phyloP scores from a whole-genome alignment of 257 asterid species.

The Przewalskia tangutica region DNA sequence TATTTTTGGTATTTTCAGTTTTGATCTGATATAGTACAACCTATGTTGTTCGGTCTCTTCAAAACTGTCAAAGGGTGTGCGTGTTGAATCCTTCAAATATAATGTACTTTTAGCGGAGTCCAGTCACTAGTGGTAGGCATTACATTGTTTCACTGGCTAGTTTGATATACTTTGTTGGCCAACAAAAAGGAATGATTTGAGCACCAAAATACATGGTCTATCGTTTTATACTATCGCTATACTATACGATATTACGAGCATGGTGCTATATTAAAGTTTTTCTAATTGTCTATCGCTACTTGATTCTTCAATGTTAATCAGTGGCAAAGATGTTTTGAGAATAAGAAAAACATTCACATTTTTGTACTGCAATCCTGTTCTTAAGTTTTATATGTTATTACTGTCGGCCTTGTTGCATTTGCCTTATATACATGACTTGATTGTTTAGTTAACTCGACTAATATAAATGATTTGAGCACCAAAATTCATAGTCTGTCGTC shows the following conservation, averaged over 20 bases:
- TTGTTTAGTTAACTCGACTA: neutral
- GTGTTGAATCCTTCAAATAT: no score
- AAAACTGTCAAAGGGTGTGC: no score
- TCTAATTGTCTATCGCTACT: no score
- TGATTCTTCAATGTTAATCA: no score
- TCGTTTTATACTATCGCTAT: slow-evolving; percentile 5
- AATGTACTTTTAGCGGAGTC: no score
- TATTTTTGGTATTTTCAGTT: neutral
- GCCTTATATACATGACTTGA: neutral
- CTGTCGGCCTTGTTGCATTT: neutral
- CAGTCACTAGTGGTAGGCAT: no score
- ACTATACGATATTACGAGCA: slow-evolving; percentile 20
- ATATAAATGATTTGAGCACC: slow-evolving; percentile 17
- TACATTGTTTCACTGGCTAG: neutral
- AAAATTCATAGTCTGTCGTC: slow-evolving; percentile 31
- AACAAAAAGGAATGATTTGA: no score
- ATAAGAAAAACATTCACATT: slow-evolving; percentile 1
- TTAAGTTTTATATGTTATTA: neutral
- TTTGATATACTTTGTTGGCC: no score
- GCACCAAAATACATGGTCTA: slow-evolving; percentile 50
- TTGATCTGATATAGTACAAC: neutral
- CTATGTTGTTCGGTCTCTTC: no score
- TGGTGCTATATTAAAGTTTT: no score
- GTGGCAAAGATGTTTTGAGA: no score
- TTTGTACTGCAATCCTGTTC: neutral